Conservation (phyloP, 495 filamentous ascomycete species). For the Neurospora sp. region DNA sequence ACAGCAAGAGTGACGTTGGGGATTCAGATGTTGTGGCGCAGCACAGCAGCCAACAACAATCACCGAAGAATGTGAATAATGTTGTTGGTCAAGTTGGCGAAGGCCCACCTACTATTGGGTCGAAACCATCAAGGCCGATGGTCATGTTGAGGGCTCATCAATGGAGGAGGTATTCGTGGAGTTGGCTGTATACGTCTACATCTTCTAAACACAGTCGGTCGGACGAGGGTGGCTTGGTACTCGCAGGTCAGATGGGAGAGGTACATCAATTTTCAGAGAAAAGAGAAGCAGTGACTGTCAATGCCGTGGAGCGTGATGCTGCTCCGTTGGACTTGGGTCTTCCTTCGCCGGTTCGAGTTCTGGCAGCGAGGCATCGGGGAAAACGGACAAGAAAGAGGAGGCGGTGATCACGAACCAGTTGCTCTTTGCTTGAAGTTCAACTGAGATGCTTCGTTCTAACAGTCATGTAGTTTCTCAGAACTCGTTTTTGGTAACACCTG, state of each 20-base stretch:
- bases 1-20: not conserved
- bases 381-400: not conserved
- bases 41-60: not conserved
- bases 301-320: not conserved
- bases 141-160: not conserved
- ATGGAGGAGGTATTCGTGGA: not conserved
- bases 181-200: not conserved
- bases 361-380: not conserved
- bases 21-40: not conserved
- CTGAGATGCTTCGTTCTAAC: no score
- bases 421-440: no score
- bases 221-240: not conserved
- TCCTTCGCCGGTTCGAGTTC: not conserved
- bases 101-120: constrained; percentile 9
- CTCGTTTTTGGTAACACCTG: no score
- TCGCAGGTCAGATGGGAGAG: not conserved
- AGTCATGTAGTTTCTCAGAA: no score
- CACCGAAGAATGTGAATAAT: not conserved
- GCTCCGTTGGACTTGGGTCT: not conserved
- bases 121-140: not conserved
- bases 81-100: not conserved
- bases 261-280: not conserved
- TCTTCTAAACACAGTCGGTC: not conserved
- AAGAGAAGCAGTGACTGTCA: no score
- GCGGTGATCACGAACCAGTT: not conserved